Evolutionary conservation across 2,329 filamentous ascomycete species (phyloP), one percentile per base, ranked within the genome.

Genomic region (Pochonia chlamydosporia): DNA sequence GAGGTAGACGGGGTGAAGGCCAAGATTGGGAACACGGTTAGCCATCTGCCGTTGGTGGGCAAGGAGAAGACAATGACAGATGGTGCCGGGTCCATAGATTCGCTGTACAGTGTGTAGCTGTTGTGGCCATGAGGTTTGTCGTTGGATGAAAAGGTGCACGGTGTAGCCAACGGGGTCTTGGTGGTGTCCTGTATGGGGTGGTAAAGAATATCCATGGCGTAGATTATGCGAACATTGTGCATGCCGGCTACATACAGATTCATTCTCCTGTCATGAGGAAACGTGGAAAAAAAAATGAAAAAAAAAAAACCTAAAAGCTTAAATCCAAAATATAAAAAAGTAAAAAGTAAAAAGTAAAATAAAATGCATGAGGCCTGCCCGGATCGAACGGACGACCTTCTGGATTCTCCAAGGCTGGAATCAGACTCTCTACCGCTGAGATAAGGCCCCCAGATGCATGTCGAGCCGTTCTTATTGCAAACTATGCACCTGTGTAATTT

Each of bases 1-100:
- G 63, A 53, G 1, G 80, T 89, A 41, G 66, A 74, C 7, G 78
- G 75, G 8, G 66, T 92, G 52, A 91, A 90, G 66, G 76, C 74
- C 28, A 91, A 90, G 68, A 82, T 90, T 59, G 87, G 87, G 5
- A 91, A 90, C 58, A 66, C 74, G 14, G 78, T 91, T 16, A 78
- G 72, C 8, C 71, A 73, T 47, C 59, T 82, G 5, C 53, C 63
- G 21, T 56, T 81, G 45, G 44, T 50, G 7, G 40, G 49, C 5
- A 28, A 16, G 11, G 14, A 6, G 16, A 37, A 3, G 25, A 35
- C 26, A 8, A 13, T 20, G 14, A 39, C 21, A 8, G 9, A 13
- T 3, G 35, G 23, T 2, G 35, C 21, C 20, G 35, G 23, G 8
- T 23, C n/a, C 13, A 11, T 13, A 11, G 20, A 21, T 11, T 21